Conservation (phyloP, 345 rosid genomes). For the Murraya paniculata region DNA sequence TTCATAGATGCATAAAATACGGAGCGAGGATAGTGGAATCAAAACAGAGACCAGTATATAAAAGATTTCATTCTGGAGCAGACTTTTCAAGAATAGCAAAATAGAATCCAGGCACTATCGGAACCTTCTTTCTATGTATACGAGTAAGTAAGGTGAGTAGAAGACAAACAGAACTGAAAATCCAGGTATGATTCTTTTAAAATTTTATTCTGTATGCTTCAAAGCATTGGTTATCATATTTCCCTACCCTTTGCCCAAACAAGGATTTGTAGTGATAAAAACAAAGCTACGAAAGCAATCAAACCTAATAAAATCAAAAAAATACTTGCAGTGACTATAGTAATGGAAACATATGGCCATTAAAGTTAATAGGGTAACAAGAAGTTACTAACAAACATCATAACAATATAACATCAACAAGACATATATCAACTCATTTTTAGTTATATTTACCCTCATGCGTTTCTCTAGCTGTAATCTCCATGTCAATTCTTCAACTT, state of each 20-base stretch:
- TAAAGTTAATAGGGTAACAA: neutral
- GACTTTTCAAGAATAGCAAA: neutral
- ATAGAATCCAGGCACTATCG: neutral
- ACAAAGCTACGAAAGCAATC: neutral
- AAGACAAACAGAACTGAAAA: neutral
- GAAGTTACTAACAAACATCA: neutral
- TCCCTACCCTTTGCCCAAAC: neutral
- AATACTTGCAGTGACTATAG: neutral
- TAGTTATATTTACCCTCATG: constrained; percentile 63
- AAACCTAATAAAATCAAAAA: neutral
- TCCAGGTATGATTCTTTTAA: neutral
- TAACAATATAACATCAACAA: neutral
- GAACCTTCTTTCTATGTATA: neutral
- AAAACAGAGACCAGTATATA: neutral
- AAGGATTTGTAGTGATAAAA: neutral
- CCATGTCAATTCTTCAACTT: constrained; percentile 99
- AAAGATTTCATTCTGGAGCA: neutral
- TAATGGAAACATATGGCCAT: neutral
- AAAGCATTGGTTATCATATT: neutral
- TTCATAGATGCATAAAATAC: constrained; percentile 11
- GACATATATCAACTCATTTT: neutral
- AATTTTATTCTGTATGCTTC: neutral
- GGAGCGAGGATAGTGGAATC: neutral
- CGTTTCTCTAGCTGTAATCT: constrained; percentile 96
- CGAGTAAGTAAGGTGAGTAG: neutral